Evolutionary conservation across 768 basidiomycete genomes (phyloP).

Genomic region (Sporobolomyces pararoseus): DNA sequence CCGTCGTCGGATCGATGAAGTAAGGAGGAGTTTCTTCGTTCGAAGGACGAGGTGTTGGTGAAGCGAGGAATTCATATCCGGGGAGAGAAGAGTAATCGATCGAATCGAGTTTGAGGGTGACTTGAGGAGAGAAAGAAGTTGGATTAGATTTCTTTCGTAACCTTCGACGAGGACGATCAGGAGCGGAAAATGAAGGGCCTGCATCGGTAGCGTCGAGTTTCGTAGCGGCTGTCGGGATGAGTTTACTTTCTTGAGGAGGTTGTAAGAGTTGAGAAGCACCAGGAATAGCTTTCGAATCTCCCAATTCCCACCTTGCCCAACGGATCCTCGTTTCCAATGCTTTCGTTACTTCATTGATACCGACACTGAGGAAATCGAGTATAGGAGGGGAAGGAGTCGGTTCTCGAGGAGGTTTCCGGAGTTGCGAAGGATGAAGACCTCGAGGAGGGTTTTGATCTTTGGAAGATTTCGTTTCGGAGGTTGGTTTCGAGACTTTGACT

Average conservation of each 20-base stretch:
- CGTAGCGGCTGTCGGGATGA: slow-evolving; percentile 1
- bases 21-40: slow-evolving; percentile 5
- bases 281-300: slow-evolving; percentile 20
- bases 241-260: no score
- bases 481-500: no score
- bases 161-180: neutral
- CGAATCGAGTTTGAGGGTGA: slow-evolving; percentile 19
- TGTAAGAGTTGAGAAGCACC: neutral
- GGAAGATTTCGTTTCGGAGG: no score
- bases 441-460: no score
- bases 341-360: slow-evolving; percentile 78
- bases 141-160: slow-evolving; percentile 11
- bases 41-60: neutral
- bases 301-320: slow-evolving; percentile 40
- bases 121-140: slow-evolving; percentile 43
- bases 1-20: neutral
- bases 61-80: slow-evolving; percentile 22
- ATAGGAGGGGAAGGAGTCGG: slow-evolving; percentile 50
- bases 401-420: neutral
- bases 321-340: slow-evolving; percentile 61
- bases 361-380: slow-evolving; percentile 57
- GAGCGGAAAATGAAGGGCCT: no score
- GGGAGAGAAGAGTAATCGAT: slow-evolving; percentile 17
- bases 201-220: no score
- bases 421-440: no score